These are phyloP conservation scores for Lactuca sativa DNA, from an alignment of 129 eudicot genomes.

Conservation along the genomic window DNA sequence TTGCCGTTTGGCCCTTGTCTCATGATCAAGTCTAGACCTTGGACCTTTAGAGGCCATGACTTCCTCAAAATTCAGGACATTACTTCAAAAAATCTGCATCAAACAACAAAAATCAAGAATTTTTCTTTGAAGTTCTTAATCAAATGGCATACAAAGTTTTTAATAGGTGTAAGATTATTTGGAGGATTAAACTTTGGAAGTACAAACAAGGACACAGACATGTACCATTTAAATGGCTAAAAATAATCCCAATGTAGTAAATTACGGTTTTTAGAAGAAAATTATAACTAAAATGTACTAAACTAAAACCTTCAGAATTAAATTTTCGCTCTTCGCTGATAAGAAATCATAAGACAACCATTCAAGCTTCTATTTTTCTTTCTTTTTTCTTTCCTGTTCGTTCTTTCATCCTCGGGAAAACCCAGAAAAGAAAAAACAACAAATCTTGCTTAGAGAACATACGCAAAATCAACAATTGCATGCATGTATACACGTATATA, in stretches of 20 bases:
- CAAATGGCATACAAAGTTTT: background rate
- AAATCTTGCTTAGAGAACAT: constrained; percentile 30
- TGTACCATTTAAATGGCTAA: constrained; percentile 12
- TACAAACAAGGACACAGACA: background rate
- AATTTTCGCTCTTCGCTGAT: background rate
- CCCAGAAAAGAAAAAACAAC: constrained; percentile 15
- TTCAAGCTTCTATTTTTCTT: constrained; percentile 20
- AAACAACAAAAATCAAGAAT: constrained; percentile 5
- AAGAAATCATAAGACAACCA: background rate
- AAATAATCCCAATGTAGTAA: constrained; percentile 16
- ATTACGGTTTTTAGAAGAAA: background rate
- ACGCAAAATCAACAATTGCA: constrained; percentile 31
- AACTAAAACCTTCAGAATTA: background rate
- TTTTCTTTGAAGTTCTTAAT: background rate
- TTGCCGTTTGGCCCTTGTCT: constrained; percentile 71
- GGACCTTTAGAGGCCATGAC: constrained; percentile 98
- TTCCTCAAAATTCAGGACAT: constrained; percentile 39
- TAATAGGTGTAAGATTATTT: background rate
- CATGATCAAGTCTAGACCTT: constrained; percentile 87
- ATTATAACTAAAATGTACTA: constrained; percentile 12
- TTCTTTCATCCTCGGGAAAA: background rate
- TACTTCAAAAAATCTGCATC: constrained; percentile 32
- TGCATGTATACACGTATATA: constrained; percentile 17
- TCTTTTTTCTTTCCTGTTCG: background rate
- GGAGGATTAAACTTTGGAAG: background rate